These are phyloP conservation scores for Aulographum hederae DNA, from an alignment of 2,329 filamentous ascomycete genomes.

Conservation along the genomic window DNA sequence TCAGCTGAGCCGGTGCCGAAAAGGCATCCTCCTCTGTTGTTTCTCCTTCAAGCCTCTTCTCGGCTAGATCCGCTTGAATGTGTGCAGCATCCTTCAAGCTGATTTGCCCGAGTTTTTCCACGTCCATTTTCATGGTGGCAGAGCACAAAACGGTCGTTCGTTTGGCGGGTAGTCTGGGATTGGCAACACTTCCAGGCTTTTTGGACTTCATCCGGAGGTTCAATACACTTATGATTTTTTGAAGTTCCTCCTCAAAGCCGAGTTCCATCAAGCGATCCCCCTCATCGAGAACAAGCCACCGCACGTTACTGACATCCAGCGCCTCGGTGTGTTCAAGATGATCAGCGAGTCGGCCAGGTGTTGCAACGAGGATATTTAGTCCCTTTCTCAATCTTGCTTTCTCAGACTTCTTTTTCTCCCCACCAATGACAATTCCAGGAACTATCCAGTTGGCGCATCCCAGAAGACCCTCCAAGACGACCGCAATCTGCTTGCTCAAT, in stretches of 20 bases:
- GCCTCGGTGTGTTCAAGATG: constrained; percentile 86
- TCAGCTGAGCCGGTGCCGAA: constrained; percentile 76
- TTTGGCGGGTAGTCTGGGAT: constrained; percentile 41
- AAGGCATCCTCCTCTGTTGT: constrained; percentile 38
- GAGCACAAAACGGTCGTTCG: constrained; percentile 84
- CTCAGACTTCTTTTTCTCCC: constrained; percentile 61
- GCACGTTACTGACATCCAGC: constrained; percentile 69
- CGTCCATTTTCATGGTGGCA: constrained; percentile 94
- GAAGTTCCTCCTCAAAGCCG: constrained; percentile 88
- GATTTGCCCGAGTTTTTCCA: constrained; percentile 84
- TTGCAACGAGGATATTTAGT: constrained; percentile 88
- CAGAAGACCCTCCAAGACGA: constrained; percentile 68
- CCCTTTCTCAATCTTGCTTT: constrained; percentile 90
- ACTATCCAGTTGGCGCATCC: constrained; percentile 91
- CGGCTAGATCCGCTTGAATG: constrained; percentile 48
- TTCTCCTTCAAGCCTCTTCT: constrained; percentile 27
- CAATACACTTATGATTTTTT: constrained; percentile 66
- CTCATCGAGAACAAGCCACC: constrained; percentile 90
- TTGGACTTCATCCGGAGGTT: constrained; percentile 43
- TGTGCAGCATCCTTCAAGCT: constrained; percentile 85
- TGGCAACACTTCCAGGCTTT: constrained; percentile 35
- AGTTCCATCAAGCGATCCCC: constrained; percentile 97
- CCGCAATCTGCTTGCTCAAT: constrained; percentile 80
- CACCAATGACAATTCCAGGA: constrained; percentile 63
- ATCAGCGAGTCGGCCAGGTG: constrained; percentile 77